Base-by-base conservation (phyloP, 179 eudicot genomes). In the Nepenthes alata region DNA sequence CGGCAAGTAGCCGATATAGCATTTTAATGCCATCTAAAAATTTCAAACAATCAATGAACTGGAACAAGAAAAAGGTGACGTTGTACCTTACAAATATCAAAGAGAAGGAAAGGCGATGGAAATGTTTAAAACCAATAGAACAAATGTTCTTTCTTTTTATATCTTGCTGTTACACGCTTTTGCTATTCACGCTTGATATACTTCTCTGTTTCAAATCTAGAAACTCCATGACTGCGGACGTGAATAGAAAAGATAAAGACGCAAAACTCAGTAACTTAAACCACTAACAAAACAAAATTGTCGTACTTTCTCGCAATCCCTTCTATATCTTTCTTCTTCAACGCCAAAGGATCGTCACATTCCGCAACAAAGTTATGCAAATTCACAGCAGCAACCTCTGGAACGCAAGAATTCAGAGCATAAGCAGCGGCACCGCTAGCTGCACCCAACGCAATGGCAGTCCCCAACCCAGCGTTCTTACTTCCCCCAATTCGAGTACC, bases 361-460 rank as follows among this genome's bases (percentile, higher is more conserved):
- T 70, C 83, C 0, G 86, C 90, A 14, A 79, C 98, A 55, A 84
- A 93, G 57, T 93, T 93, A 59, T 82, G 95, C 76, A 93, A 71
- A 63, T 55, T 77, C 5, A 60, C 73, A 0, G 95, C 96, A 37
- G 98, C 98, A 35, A 89, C 88, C 55, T 81, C 88, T 2, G 98
- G 98, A 6, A 78, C 93, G 37, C 79, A 66, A 4, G 96, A 75
- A 74, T 85, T 86, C 60, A 87, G 9, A 0, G 80, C 79, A 51
- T 80, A 87, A 5, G 79, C 89, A 9, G 82, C 89, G 0, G 83
- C 95, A 1, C 80, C 88, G 0, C 93, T 96, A 0, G 85, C 98
- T 0, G 76, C 95, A 0, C 93, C 98, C 0, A 83, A 51, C 4
- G 76, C 89, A 6, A 77, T 72, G 4, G 98, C 95, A 5, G 85